Conservation (phyloP, 2,329 filamentous ascomycete species). For the Leptographium procerum region DNA sequence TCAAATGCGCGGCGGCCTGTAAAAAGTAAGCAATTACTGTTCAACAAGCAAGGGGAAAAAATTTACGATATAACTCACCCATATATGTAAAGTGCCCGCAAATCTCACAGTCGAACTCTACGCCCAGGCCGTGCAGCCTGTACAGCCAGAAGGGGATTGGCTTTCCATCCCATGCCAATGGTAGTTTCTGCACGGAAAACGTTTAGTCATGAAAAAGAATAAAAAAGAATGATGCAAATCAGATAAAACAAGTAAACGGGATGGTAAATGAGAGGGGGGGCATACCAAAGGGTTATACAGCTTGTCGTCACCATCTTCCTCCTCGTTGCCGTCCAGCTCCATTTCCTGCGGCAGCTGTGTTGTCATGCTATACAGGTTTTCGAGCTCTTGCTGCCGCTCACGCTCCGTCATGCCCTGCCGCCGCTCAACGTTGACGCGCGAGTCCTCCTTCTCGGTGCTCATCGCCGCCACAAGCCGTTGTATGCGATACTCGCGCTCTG, state of each 20-base stretch:
- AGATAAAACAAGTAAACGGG: background rate
- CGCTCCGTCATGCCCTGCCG: constrained; percentile 96
- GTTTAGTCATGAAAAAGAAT: background rate
- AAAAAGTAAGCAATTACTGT: constrained; percentile 44
- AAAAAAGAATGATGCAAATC: too few relatives aligned
- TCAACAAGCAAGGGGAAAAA: background rate
- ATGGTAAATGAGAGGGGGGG: background rate
- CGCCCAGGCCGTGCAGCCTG: constrained; percentile 87
- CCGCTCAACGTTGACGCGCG: constrained; percentile 86
- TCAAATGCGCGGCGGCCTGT: constrained; percentile 94
- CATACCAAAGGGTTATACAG: constrained; percentile 77
- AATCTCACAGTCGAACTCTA: constrained; percentile 91
- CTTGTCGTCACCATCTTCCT: constrained; percentile 69
- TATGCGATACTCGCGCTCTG: constrained; percentile 76
- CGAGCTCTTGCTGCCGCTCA: constrained; percentile 86
- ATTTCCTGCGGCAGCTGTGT: constrained; percentile 30
- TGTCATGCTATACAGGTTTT: constrained; percentile 58
- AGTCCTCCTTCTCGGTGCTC: constrained; percentile 79
- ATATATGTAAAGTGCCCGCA: constrained; percentile 46
- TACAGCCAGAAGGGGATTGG: constrained; percentile 99
- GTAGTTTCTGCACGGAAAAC: constrained; percentile 49
- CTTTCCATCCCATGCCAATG: constrained; percentile 95
- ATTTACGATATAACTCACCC: constrained; percentile 4
- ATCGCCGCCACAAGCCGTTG: constrained; percentile 71
- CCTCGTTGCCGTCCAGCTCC: constrained; percentile 43